A percentile compares a stretch with the other conserved stretches of the same genome.
phyloP scores from a whole-genome alignment of 2,329 filamentous ascomycete species.

The Xenoacremonium recifei region DNA sequence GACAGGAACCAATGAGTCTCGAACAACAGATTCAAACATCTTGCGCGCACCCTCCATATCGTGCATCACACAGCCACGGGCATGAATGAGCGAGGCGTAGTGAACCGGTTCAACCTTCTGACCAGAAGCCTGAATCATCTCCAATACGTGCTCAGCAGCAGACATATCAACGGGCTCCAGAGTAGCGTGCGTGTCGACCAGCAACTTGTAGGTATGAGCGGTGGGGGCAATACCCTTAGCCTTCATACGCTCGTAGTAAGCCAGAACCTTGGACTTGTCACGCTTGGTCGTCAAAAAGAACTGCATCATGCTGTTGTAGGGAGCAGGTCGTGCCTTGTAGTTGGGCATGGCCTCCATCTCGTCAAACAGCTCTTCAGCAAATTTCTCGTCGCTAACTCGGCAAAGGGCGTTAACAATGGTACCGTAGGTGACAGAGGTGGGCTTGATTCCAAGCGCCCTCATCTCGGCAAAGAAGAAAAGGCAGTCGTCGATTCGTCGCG shows the following conservation, averaged over 20 bases:
- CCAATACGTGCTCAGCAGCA: slow-evolving; percentile 80
- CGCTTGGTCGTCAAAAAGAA: slow-evolving; percentile 98
- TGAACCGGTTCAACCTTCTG: slow-evolving; percentile 86
- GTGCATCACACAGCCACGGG: slow-evolving; percentile 89
- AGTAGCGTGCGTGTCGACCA: slow-evolving; percentile 93
- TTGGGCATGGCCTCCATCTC: slow-evolving; percentile 99
- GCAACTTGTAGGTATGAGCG: slow-evolving; percentile 94
- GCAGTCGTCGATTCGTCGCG: slow-evolving; percentile 95
- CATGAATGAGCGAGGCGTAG: slow-evolving; percentile 93
- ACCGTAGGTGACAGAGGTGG: slow-evolving; percentile 95
- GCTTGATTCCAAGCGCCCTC: slow-evolving; percentile 87
- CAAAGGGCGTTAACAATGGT: slow-evolving; percentile 97
- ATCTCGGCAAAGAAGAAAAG: slow-evolving; percentile 98
- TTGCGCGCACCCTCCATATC: slow-evolving; percentile 81
- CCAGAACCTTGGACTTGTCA: slow-evolving; percentile 88
- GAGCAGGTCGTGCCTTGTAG: slow-evolving; percentile 95
- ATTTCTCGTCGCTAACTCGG: slow-evolving; percentile 95
- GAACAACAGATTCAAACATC: slow-evolving; percentile 79
- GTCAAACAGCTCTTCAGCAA: slow-evolving; percentile 95
- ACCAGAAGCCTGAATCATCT: slow-evolving; percentile 71
- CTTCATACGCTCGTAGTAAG: slow-evolving; percentile 95
- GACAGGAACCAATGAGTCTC: slow-evolving; percentile 63
- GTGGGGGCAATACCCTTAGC: slow-evolving; percentile 84
- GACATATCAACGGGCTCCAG: slow-evolving; percentile 87
- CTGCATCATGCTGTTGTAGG: slow-evolving; percentile 99